Evolutionary conservation across 2,329 filamentous ascomycete species (phyloP).

Genomic region (Cryphonectria carpinicola): DNA sequence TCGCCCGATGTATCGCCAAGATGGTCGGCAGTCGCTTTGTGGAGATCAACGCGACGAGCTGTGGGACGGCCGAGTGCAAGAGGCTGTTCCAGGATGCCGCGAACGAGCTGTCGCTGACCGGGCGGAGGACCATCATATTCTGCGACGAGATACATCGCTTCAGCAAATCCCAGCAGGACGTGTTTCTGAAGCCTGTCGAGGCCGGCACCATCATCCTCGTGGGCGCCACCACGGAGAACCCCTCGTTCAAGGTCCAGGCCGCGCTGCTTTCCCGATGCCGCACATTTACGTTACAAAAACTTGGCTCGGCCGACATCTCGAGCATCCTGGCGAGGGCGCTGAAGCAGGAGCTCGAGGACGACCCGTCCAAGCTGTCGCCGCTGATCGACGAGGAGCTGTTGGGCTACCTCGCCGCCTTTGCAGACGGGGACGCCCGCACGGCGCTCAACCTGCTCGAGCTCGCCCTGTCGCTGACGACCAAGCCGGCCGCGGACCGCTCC

Average conservation of each 20-base stretch:
- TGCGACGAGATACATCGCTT: constrained; percentile 97
- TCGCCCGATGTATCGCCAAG: constrained; percentile 85
- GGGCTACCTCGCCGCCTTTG: constrained; percentile 79
- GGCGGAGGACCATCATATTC: constrained; percentile 92
- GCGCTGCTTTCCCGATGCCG: constrained; percentile 88
- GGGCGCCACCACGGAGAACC: constrained; percentile 96
- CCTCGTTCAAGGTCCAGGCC: constrained; percentile 88
- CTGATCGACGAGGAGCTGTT: constrained; percentile 80
- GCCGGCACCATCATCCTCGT: constrained; percentile 88
- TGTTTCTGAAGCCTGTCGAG: constrained; percentile 92
- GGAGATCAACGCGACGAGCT: constrained; percentile 92
- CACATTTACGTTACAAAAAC: constrained; percentile 82
- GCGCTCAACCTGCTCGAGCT: constrained; percentile 91
- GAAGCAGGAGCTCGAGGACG: constrained; percentile 56
- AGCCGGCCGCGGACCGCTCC: constrained; percentile 24
- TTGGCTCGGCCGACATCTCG: constrained; percentile 72
- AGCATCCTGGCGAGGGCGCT: constrained; percentile 79
- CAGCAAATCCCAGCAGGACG: constrained; percentile 89
- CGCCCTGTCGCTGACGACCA: constrained; percentile 72
- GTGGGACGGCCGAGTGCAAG: constrained; percentile 88
- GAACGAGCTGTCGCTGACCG: constrained; percentile 78
- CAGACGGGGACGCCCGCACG: constrained; percentile 91
- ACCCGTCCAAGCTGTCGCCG: constrained; percentile 42
- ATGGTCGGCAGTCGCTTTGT: constrained; percentile 85
- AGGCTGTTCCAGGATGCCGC: constrained; percentile 86